These are phyloP conservation scores for Fraxinus anomala DNA, from an alignment of 257 asterid genomes.

Conservation along the genomic window DNA sequence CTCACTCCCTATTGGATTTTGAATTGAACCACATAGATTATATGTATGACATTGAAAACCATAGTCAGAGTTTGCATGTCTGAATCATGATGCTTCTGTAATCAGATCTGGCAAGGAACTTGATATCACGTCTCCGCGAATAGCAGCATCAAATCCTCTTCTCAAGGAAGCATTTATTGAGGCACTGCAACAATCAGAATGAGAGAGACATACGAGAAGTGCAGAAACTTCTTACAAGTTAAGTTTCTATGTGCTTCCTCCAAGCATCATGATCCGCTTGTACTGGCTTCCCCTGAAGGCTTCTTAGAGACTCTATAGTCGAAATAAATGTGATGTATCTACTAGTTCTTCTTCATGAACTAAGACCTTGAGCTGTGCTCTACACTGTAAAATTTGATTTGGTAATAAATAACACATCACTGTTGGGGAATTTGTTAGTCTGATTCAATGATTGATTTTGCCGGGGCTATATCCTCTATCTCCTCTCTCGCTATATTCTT, in stretches of 20 bases:
- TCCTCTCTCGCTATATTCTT: background rate
- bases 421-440: slow-evolving; percentile 21
- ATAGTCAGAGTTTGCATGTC: background rate
- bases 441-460: background rate
- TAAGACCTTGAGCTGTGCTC: slow-evolving; percentile 24
- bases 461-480: background rate
- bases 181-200: slow-evolving; percentile 61
- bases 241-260: slow-evolving; percentile 29
- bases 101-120: slow-evolving; percentile 68
- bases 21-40: background rate
- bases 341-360: slow-evolving; percentile 26
- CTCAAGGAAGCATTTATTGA: slow-evolving; percentile 63
- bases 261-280: slow-evolving; percentile 18
- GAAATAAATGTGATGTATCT: slow-evolving; percentile 18
- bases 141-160: slow-evolving; percentile 74
- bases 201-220: slow-evolving; percentile 25
- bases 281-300: slow-evolving; percentile 12
- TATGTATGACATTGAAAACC: background rate
- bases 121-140: slow-evolving; percentile 66
- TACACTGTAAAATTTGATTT: slow-evolving; percentile 17
- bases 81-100: slow-evolving; percentile 4
- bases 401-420: background rate
- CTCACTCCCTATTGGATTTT: background rate
- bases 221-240: slow-evolving; percentile 20
- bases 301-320: slow-evolving; percentile 11